phyloP scores from a whole-genome alignment of 129 eudicot genomes.

The Escallonia herrerae region DNA sequence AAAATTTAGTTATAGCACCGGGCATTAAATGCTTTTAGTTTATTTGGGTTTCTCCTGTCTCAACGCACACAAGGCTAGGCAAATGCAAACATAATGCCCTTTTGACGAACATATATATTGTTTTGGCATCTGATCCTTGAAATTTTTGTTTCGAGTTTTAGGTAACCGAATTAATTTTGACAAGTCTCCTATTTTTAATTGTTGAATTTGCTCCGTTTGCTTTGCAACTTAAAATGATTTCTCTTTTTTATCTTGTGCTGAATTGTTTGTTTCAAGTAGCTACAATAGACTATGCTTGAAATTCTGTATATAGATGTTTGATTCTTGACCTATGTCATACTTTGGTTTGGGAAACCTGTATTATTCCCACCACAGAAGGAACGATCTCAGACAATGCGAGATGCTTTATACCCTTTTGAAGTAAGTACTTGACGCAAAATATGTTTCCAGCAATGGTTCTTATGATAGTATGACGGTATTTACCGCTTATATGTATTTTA shows the following conservation, averaged over 20 bases:
- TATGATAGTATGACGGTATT: neutral
- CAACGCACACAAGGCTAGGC: too few species aligned
- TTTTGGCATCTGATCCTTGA: too few species aligned
- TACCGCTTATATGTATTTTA: slow-evolving; percentile 9
- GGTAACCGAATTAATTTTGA: too few species aligned
- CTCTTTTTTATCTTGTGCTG: neutral
- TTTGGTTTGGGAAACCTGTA: slow-evolving; percentile 64
- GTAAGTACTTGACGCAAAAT: slow-evolving; percentile 15
- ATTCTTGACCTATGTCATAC: slow-evolving; percentile 65
- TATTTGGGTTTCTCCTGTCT: too few species aligned
- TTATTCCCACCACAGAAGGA: slow-evolving; percentile 66
- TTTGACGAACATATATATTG: too few species aligned
- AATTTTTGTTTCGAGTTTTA: too few species aligned
- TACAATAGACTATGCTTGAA: neutral
- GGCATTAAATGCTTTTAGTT: too few species aligned
- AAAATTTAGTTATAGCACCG: too few species aligned
- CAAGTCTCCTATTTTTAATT: too few species aligned
- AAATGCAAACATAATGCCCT: too few species aligned
- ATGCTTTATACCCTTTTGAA: slow-evolving; percentile 59
- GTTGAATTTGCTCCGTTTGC: too few species aligned
- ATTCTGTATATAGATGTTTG: slow-evolving; percentile 4
- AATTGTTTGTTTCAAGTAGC: neutral
- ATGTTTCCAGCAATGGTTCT: neutral
- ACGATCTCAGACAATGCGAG: slow-evolving; percentile 16
- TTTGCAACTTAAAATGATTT: too few species aligned